phyloP scores from a whole-genome alignment of 352 stramenopile species.

The Phytophthora cryptogea region DNA sequence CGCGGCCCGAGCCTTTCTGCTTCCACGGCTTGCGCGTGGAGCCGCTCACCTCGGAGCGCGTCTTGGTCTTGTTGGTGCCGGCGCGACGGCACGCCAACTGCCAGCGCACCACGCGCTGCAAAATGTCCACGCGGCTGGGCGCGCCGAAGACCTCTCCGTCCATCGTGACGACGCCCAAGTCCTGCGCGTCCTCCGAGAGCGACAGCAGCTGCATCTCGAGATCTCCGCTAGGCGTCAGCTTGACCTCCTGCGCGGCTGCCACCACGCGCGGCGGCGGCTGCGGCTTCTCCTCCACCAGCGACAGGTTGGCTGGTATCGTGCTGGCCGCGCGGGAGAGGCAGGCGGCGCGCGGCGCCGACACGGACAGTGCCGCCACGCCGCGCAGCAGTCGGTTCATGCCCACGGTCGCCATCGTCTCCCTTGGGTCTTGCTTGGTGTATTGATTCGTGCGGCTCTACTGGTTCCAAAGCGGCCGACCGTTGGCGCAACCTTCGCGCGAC shows the following conservation, averaged over 20 bases:
- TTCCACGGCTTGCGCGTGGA: conserved; percentile 89
- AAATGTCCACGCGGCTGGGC: conserved; percentile 80
- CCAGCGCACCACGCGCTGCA: conserved; percentile 90
- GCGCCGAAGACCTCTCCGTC: conserved; percentile 77
- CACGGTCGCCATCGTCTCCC: conserved; percentile 30
- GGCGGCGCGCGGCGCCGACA: conserved; percentile 46
- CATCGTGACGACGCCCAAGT: conserved; percentile 56
- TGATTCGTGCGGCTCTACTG: conserved; percentile 8
- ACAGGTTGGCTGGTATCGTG: conserved; percentile 56
- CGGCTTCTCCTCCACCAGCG: conserved; percentile 77
- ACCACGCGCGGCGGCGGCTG: conserved; percentile 69
- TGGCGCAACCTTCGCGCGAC: too few relatives aligned
- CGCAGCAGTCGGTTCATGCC: conserved; percentile 65
- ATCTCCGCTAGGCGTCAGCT: conserved; percentile 57
- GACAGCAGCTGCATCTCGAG: conserved; percentile 72
- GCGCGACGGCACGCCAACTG: conserved; percentile 83
- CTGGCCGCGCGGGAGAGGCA: conserved; percentile 40
- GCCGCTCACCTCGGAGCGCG: conserved; percentile 84
- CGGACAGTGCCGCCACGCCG: conserved; percentile 55
- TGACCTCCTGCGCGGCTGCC: conserved; percentile 58
- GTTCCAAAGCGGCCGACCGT: too few relatives aligned
- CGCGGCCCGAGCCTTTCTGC: conserved; percentile 87
- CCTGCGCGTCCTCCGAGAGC: conserved; percentile 46
- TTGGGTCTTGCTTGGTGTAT: conserved; percentile 2
- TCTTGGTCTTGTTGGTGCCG: conserved; percentile 91